Conservation (phyloP, 179 eudicot species). For the Spergularia azorica region DNA sequence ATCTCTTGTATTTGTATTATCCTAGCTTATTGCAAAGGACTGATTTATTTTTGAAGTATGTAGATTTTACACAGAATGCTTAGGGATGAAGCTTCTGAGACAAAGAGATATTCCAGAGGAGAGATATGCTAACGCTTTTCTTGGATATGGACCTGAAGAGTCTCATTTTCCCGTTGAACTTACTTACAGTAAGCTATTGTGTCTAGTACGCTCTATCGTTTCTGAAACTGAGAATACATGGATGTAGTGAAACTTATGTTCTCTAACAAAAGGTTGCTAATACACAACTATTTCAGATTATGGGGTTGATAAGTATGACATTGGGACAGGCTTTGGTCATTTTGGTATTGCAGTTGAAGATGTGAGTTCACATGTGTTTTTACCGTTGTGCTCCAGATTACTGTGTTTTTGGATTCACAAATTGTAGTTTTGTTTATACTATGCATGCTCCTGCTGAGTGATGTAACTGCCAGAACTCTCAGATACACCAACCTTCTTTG, state of each 20-base stretch:
- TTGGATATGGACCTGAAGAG: constrained; percentile 66
- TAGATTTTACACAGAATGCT: constrained; percentile 66
- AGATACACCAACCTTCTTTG: neutral
- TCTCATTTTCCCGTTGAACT: constrained; percentile 61
- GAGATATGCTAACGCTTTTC: constrained; percentile 59
- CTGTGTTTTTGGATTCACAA: neutral
- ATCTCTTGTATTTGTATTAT: neutral
- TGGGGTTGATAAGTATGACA: constrained; percentile 65
- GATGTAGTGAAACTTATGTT: neutral
- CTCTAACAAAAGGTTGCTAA: constrained; percentile 7
- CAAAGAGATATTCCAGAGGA: constrained; percentile 64
- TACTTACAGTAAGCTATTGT: constrained; percentile 52
- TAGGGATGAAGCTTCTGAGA: constrained; percentile 70
- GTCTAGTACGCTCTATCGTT: constrained; percentile 2
- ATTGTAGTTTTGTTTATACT: neutral
- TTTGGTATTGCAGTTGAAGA: constrained; percentile 62
- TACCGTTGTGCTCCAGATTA: neutral
- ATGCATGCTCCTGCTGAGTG: neutral
- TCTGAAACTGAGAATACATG: neutral
- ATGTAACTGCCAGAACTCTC: neutral
- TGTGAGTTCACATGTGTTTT: constrained; percentile 38
- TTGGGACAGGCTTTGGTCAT: constrained; percentile 68
- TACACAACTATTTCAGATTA: constrained; percentile 42
- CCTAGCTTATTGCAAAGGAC: constrained; percentile 10
- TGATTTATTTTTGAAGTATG: constrained; percentile 28